Evolutionary conservation across 257 asterid species (phyloP), one percentile per base, ranked within the genome.

Genomic region (Solanum neorickii): DNA sequence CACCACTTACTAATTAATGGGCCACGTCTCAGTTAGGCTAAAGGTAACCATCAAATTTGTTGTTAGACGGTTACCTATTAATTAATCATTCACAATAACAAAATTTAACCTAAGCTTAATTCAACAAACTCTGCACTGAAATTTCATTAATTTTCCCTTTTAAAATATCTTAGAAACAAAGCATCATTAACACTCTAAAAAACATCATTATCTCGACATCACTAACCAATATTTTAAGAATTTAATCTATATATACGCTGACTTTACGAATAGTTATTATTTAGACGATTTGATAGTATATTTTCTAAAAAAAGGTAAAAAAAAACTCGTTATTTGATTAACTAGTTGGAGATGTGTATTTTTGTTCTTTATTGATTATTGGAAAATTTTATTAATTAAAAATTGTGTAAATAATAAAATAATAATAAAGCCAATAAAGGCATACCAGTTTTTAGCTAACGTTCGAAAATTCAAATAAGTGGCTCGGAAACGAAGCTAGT

Each of bases 391-490:
- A 82, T 29, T 31, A 10, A 49, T 49, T 49, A 18, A 49, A 29
- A 52, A 29, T 29, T 49, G 29, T 14, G 39, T 5, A 4, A 76
- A 44, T 21, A 77, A 8, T 62, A 46, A 14, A 78, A 80, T 29
- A 69, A 27, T 29, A 46, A 80, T 80, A 16, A 49, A 29, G 68
- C 29, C 29, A 80, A 78, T 80, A 47, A 80, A 82, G 46, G 42
- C 41, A 46, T 11, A 29, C 29, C 44, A 29, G 12, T 11, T 5
- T 80, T 29, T 10, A 42, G 29, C 85, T 89, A 95, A 95, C 98
- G 98, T 93, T 94, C 97, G 89, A 90, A 94, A 42, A 82, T 95
- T 95, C 96, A 94, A 95, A 94, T 88, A 76, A 6, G 60, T 75
- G 95, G 96, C 88, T 93, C 89, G 96, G 93, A 80, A 9, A 92